Percentiles rank a stretch among this genome's conserved stretches.
These are phyloP conservation scores for Camellia sinensis DNA, from an alignment of 148 eudicot species.

Conservation along the genomic window DNA sequence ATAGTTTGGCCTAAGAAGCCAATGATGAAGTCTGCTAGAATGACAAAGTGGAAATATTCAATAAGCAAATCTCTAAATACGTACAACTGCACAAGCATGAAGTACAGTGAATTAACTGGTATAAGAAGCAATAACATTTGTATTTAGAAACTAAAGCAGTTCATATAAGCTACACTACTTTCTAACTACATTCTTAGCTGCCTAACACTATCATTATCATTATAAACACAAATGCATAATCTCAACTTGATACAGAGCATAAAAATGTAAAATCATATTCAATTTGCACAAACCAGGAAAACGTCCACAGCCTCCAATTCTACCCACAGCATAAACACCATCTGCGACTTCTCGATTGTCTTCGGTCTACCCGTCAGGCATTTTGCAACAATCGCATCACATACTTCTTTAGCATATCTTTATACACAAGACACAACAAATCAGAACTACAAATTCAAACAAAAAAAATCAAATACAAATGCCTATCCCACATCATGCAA, in stretches of 20 bases:
- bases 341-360: constrained; percentile 96
- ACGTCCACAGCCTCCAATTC: constrained; percentile 94
- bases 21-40: no score
- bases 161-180: background rate
- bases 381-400: constrained; percentile 87
- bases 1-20: no score
- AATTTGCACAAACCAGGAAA: constrained; percentile 63
- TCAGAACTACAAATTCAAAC: background rate
- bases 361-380: constrained; percentile 93
- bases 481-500: background rate
- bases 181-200: background rate
- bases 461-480: background rate
- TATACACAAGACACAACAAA: background rate
- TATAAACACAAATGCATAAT: background rate
- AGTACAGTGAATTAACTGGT: no score
- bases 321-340: constrained; percentile 82
- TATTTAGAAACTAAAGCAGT: no score
- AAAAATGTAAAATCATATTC: background rate
- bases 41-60: no score
- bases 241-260: background rate
- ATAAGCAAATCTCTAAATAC: no score
- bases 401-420: constrained; percentile 88
- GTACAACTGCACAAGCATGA: no score
- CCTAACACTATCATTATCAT: background rate
- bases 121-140: no score